Conservation (phyloP, 2,329 filamentous ascomycete species). For the Neospermospora avenae region DNA sequence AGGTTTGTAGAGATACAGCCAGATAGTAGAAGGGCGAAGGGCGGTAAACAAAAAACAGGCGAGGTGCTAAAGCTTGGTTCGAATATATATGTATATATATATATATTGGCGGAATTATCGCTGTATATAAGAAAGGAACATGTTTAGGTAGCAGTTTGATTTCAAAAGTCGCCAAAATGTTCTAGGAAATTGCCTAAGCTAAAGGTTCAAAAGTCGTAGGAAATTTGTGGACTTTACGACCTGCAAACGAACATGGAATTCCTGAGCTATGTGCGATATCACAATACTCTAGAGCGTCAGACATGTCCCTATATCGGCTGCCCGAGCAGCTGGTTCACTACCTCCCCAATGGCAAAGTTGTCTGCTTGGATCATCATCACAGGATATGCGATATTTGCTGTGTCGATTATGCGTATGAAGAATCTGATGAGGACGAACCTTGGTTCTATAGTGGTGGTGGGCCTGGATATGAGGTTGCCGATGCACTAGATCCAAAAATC, state of each 20-base stretch:
- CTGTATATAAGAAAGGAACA: no score
- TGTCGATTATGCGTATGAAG: not conserved
- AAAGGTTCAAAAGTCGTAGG: no score
- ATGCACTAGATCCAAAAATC: not conserved
- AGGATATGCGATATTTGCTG: not conserved
- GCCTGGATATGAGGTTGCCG: not conserved
- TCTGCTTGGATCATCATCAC: slow-evolving; percentile 2
- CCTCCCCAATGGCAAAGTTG: not conserved
- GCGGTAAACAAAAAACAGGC: no score
- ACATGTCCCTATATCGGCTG: not conserved
- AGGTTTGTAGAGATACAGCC: no score
- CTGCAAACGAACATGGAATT: not conserved
- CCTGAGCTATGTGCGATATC: not conserved
- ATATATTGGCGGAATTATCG: no score
- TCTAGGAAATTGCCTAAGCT: no score
- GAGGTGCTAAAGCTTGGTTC: no score
- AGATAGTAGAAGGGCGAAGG: no score
- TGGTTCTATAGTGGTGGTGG: not conserved
- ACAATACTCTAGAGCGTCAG: not conserved
- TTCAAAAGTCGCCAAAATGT: no score
- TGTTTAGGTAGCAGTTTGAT: no score
- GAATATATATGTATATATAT: no score
- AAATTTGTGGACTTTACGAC: not conserved
- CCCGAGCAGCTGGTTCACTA: not conserved
- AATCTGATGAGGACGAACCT: not conserved